Evolutionary conservation across 768 basidiomycete genomes (phyloP).

Genomic region (Suillus plorans): DNA sequence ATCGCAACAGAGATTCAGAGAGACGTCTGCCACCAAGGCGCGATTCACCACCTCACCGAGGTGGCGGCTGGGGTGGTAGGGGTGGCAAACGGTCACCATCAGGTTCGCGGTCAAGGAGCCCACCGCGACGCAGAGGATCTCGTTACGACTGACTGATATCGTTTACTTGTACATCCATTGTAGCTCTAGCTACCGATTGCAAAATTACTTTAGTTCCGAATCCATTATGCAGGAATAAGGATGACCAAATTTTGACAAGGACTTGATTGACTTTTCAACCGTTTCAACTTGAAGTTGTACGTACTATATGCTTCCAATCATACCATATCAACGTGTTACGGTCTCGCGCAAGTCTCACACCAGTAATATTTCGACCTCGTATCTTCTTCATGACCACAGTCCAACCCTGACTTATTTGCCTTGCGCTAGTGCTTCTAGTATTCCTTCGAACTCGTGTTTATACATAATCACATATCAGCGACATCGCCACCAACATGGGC

Average conservation of each 20-base stretch:
- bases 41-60: conserved; percentile 48
- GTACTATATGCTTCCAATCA: neutral
- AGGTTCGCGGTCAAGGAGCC: conserved; percentile 40
- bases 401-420: neutral
- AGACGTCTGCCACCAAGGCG: conserved; percentile 49
- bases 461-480: neutral
- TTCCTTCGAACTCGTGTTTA: conserved; percentile 2
- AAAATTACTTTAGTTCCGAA: neutral
- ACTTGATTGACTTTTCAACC: neutral
- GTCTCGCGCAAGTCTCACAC: neutral
- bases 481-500: conserved; percentile 18
- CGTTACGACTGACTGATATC: conserved; percentile 34
- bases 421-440: neutral
- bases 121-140: conserved; percentile 35
- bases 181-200: neutral
- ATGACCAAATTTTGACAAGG: neutral
- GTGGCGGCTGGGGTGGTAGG: conserved; percentile 42
- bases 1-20: conserved; percentile 41
- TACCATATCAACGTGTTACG: neutral
- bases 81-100: conserved; percentile 40
- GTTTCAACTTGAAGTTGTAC: neutral
- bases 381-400: neutral
- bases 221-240: neutral
- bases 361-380: neutral
- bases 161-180: neutral